Percentiles rank a stretch among this genome's conserved stretches.
phyloP scores from a whole-genome alignment of 345 rosid species.

The Sonneratia alba region DNA sequence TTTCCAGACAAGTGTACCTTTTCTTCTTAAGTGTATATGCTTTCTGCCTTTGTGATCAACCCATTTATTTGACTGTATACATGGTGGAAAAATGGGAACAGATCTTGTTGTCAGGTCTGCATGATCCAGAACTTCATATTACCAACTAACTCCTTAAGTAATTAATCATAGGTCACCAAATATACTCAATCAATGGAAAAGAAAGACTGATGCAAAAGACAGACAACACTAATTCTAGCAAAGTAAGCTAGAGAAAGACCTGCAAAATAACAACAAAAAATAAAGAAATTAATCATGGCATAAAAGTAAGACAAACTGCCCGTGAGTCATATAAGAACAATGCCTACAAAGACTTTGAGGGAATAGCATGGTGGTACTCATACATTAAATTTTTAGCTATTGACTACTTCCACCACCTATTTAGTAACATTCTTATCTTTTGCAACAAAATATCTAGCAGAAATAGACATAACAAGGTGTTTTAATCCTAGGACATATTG shows the following conservation, averaged over 20 bases:
- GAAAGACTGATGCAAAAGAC: background rate
- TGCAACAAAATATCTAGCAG: too few species aligned
- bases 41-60: slow-evolving; percentile 13
- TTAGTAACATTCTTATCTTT: too few species aligned
- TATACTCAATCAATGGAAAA: background rate
- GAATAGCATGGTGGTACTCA: too few species aligned
- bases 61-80: slow-evolving; percentile 19
- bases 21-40: slow-evolving; percentile 17
- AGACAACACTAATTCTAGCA: too few species aligned
- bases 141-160: background rate
- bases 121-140: slow-evolving; percentile 10
- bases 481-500: too few species aligned
- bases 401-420: too few species aligned
- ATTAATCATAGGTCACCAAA: background rate
- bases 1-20: slow-evolving; percentile 29
- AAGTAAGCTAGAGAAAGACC: too few species aligned
- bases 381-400: too few species aligned
- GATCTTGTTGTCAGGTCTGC: slow-evolving; percentile 40
- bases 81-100: slow-evolving; percentile 20
- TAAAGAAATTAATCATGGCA: background rate
- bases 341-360: too few species aligned
- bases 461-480: too few species aligned
- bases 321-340: too few species aligned
- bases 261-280: background rate
- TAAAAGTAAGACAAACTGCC: background rate